These are phyloP conservation scores for Erythrobasidium hasegawianum DNA, from an alignment of 1,284 basidiomycete genomes.

Conservation along the genomic window DNA sequence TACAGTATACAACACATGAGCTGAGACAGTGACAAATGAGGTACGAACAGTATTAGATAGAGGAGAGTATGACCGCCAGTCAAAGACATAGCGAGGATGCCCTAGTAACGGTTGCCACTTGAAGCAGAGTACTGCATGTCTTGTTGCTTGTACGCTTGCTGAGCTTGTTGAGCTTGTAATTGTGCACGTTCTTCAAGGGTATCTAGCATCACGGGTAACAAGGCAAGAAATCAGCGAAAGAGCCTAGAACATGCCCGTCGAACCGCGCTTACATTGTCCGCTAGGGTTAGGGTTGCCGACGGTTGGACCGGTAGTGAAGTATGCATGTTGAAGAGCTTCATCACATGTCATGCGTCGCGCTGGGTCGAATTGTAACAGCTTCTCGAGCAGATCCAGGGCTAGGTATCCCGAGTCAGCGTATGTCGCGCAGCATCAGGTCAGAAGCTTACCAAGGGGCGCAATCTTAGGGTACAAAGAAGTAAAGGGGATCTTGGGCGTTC, in stretches of 20 bases:
- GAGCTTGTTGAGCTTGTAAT: conserved; percentile 32
- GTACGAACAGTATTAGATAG: too few species aligned
- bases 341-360: conserved; percentile 85
- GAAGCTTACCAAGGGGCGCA: conserved; percentile 59
- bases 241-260: too few species aligned
- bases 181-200: conserved; percentile 16
- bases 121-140: too few species aligned
- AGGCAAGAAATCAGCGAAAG: too few species aligned
- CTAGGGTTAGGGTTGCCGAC: conserved; percentile 6
- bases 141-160: conserved; percentile 19
- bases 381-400: conserved; percentile 93
- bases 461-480: conserved; percentile 87
- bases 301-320: conserved; percentile 24
- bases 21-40: too few species aligned
- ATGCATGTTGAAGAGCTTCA: conserved; percentile 74
- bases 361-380: conserved; percentile 94
- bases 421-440: neutral
- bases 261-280: conserved; percentile 6
- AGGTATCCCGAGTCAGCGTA: neutral
- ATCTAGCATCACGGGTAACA: neutral
- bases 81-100: too few species aligned
- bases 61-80: too few species aligned
- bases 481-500: conserved; percentile 86
- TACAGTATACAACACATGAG: too few species aligned
- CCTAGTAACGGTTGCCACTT: too few species aligned